phyloP scores from a whole-genome alignment of 495 filamentous ascomycete genomes.

The Lophiotrema nucula region DNA sequence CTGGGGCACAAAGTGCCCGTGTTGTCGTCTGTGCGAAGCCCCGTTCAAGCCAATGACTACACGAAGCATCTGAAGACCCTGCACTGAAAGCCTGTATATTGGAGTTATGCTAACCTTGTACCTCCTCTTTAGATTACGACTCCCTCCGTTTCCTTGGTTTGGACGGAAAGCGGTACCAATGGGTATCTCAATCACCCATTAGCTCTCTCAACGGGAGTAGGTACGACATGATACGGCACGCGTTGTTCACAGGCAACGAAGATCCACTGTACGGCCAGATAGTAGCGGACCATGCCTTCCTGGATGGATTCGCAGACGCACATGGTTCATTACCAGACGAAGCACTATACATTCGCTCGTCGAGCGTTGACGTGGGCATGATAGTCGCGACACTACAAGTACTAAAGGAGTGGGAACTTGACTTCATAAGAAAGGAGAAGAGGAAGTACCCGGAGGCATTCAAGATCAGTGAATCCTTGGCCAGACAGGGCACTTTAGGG shows the following conservation, averaged over 20 bases:
- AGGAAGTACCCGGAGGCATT: conserved; percentile 15
- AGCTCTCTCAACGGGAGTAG: conserved; percentile 8
- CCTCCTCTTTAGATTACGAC: conserved; percentile 20
- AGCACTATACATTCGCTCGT: conserved; percentile 16
- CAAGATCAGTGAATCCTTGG: background rate
- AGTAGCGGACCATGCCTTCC: conserved; percentile 27
- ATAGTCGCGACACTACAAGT: conserved; percentile 26
- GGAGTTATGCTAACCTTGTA: too few species aligned
- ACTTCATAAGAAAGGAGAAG: conserved; percentile 16
- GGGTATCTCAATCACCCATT: conserved; percentile 12
- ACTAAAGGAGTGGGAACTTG: conserved; percentile 28
- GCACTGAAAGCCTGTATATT: too few species aligned
- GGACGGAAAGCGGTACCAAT: conserved; percentile 16
- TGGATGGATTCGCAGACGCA: conserved; percentile 17
- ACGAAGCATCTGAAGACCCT: too few species aligned
- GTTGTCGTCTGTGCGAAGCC: too few species aligned
- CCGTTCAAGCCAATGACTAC: too few species aligned
- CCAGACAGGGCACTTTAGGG: conserved; percentile 19
- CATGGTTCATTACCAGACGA: conserved; percentile 20
- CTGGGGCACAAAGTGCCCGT: too few species aligned
- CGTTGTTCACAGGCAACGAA: conserved; percentile 18
- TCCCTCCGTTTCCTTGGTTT: conserved; percentile 16
- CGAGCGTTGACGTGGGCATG: conserved; percentile 3
- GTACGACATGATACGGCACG: conserved; percentile 25
- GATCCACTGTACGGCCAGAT: conserved; percentile 27